Evolutionary conservation across 768 basidiomycete genomes (phyloP), one percentile per base, ranked within the genome.

Genomic region (Wakefieldia striispora): DNA sequence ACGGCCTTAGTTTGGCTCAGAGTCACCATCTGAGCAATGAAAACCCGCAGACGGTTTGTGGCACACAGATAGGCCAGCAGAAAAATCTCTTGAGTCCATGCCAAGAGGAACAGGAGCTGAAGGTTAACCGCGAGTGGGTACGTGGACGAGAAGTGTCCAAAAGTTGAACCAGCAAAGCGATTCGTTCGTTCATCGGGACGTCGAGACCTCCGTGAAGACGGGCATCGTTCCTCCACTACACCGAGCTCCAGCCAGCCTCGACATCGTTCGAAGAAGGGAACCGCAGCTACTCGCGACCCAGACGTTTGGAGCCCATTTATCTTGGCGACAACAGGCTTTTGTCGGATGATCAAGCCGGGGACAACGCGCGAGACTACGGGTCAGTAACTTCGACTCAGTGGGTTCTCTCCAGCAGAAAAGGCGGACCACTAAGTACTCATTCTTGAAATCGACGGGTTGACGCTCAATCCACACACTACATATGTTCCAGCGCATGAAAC

Each of bases 71-170:
- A n/a, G n/a, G n/a, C n/a, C n/a, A n/a, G n/a, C n/a, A n/a, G n/a
- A n/a, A n/a, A n/a, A n/a, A n/a, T n/a, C n/a, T n/a, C n/a, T n/a
- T n/a, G n/a, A n/a, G n/a, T n/a, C n/a, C n/a, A n/a, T n/a, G n/a
- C n/a, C n/a, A n/a, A n/a, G 27, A 29, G 27, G 27, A 8, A 11
- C 27, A 29, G 27, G 27, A 29, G 10, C 58, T 75, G 39, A 75
- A 78, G 47, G 65, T 78, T 2, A 55, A 51, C 1, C 72, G 71
- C 33, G 76, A 78, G 50, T 60, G 68, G 5, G 75, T 77, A 52
- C 54, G 55, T 9, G 27, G 49, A 53, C 57, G 58, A 2, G 60
- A 76, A 39, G 53, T 69, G 8, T 17, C 59, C 68, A 3, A 56
- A 45, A 17, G 62, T 64, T 16, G 9, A 24, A 6, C 45, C 65